Percentiles rank a stretch among this genome's conserved stretches.
Conservation (phyloP, 306 rosid species). For the Hylodesmum podocarpum region DNA sequence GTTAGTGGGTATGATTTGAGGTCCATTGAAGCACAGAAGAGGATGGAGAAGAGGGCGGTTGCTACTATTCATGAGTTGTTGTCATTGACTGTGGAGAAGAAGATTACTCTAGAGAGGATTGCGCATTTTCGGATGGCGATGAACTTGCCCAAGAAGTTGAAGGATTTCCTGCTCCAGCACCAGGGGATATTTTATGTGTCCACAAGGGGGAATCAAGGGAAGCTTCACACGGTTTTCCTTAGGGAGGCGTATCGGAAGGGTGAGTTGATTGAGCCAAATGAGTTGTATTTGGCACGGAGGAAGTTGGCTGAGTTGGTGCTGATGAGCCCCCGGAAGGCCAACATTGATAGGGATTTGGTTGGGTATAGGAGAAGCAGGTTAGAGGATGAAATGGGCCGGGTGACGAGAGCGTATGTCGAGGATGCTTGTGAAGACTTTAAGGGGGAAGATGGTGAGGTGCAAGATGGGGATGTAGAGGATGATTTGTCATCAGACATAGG, state of each 20-base stretch:
- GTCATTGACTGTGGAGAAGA: constrained; percentile 81
- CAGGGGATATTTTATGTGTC: constrained; percentile 91
- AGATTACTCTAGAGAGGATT: constrained; percentile 82
- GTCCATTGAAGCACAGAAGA: constrained; percentile 83
- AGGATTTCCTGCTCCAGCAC: constrained; percentile 88
- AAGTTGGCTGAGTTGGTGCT: constrained; percentile 72
- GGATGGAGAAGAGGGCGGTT: constrained; percentile 85
- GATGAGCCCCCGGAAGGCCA: constrained; percentile 71
- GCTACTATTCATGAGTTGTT: constrained; percentile 82
- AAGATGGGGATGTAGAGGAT: constrained; percentile 35
- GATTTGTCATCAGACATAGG: constrained; percentile 34
- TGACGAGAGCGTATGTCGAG: constrained; percentile 45
- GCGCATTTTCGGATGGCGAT: constrained; percentile 78
- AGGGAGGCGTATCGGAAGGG: constrained; percentile 82
- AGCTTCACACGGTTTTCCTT: constrained; percentile 90
- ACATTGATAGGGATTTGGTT: constrained; percentile 66
- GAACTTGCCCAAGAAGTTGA: constrained; percentile 78
- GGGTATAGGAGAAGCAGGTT: constrained; percentile 58
- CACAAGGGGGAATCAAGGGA: constrained; percentile 87
- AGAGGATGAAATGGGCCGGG: constrained; percentile 48
- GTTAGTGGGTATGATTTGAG: constrained; percentile 76
- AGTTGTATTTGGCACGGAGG: constrained; percentile 74
- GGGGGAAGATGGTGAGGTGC: constrained; percentile 24
- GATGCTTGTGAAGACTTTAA: constrained; percentile 39
- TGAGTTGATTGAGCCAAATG: constrained; percentile 74